Base-by-base conservation (phyloP, 257 asterid genomes). In the Nicotiana sylvestris region DNA sequence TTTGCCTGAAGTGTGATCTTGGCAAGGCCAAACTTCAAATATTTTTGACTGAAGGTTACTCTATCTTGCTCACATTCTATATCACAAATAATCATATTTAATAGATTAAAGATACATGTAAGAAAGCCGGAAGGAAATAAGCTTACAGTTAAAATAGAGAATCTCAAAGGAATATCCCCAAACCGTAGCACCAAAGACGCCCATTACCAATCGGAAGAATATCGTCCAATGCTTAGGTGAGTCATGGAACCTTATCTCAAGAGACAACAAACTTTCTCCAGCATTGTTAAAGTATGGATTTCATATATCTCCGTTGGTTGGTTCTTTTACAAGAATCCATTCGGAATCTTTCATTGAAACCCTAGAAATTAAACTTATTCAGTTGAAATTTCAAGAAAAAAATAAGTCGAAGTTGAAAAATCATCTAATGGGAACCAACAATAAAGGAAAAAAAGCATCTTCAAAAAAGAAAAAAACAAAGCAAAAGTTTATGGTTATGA, bases 151-250 rank as follows among this genome's bases (percentile, higher is more conserved):
- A 90, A 94, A 97, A 87, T 94, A 91, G 82, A 92, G 69, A 62
- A 92, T 88, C 8, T 94, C 98, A 66, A 87, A 0, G 79, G 17
- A 81, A 87, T 89, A 80, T 87, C 97, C 98, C 96, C 98, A 92
- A 57, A 94, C 76, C 96, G 91, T 92, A 72, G 93, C 96, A 18
- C 98, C 98, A 37, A 66, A 92, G 93, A 67, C 94, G 92, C 13
- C 97, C 94, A 84, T 92, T 93, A 13, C 97, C 98, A 76, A 92
- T 85, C 27, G 98, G 96, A 43, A 92, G 92, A 91, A 97, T 93
- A 86, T 94, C 95, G 95, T 94, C 98, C 98, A 94, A 66, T 90
- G 88, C 67, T 85, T 78, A 9, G 96, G 94, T 16, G 94, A 85
- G n/a, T 70, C 89, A 81, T 85, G 79, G 66, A 91, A 94, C 84